Conservation (phyloP, 805 yeast genomes). For the Lipomyces lipofer region DNA sequence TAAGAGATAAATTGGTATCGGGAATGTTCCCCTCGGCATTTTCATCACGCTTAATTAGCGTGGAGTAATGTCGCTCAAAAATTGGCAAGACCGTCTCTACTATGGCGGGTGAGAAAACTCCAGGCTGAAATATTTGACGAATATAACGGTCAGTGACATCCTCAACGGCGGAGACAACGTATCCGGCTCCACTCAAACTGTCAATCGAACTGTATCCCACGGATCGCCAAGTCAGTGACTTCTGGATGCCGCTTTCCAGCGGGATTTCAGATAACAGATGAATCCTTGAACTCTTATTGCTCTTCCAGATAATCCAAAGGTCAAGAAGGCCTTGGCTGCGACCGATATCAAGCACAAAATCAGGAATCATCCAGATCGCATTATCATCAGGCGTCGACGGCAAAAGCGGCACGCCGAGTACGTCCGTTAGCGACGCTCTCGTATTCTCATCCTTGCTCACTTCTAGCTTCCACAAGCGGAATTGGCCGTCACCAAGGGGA, state of each 20-base stretch:
- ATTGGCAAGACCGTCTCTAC: slow-evolving; percentile 56
- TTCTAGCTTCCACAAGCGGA: slow-evolving; percentile 44
- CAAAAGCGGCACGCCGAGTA: slow-evolving; percentile 34
- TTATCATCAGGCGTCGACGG: slow-evolving; percentile 41
- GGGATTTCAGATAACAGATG: slow-evolving; percentile 23
- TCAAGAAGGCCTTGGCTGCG: slow-evolving; percentile 33
- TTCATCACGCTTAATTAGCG: slow-evolving; percentile 34
- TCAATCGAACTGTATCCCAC: slow-evolving; percentile 11
- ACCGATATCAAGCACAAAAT: slow-evolving; percentile 41
- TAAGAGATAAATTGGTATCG: slow-evolving; percentile 33
- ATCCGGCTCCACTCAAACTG: slow-evolving; percentile 3
- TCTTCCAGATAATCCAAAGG: slow-evolving; percentile 59
- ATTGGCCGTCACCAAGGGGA: slow-evolving; percentile 49
- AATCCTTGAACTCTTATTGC: slow-evolving; percentile 53
- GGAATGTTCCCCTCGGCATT: slow-evolving; percentile 32
- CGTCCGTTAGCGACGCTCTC: slow-evolving; percentile 37
- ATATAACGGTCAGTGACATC: slow-evolving; percentile 40
- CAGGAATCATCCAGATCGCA: slow-evolving; percentile 53
- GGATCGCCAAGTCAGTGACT: slow-evolving; percentile 21
- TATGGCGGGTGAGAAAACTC: slow-evolving; percentile 50
- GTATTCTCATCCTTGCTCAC: slow-evolving; percentile 28
- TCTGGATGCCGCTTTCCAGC: neutral
- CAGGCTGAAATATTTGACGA: slow-evolving; percentile 51
- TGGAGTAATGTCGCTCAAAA: slow-evolving; percentile 48
- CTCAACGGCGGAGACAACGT: slow-evolving; percentile 34